Conservation (phyloP, 495 filamentous ascomycete genomes). For the Penicillium daleae region DNA sequence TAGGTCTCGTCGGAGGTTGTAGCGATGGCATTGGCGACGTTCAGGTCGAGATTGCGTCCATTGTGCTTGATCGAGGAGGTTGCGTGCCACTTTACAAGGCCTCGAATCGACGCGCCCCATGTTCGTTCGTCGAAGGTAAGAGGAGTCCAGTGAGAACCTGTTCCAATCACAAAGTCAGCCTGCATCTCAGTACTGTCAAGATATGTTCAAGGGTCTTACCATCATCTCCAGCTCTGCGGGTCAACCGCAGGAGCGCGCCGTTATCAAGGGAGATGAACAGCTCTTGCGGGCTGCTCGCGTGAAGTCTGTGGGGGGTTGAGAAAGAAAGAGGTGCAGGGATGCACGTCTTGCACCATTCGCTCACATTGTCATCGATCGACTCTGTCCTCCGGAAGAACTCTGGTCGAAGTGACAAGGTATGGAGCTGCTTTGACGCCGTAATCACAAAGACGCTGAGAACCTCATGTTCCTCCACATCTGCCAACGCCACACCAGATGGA, state of each 20-base stretch:
- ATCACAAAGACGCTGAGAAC: slow-evolving; percentile 78
- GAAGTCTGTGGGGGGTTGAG: slow-evolving; percentile 78
- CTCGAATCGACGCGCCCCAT: slow-evolving; percentile 74
- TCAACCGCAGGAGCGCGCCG: slow-evolving; percentile 77
- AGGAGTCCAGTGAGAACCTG: slow-evolving; percentile 72
- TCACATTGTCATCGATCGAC: slow-evolving; percentile 69
- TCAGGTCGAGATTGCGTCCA: slow-evolving; percentile 67
- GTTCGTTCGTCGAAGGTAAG: slow-evolving; percentile 76
- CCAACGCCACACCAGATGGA: slow-evolving; percentile 75
- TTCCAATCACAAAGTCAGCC: background rate
- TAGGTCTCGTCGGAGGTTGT: slow-evolving; percentile 67
- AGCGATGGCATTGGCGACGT: slow-evolving; percentile 63
- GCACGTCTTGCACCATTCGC: slow-evolving; percentile 76
- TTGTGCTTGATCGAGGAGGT: slow-evolving; percentile 66
- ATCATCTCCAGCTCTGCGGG: slow-evolving; percentile 65
- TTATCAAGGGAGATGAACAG: slow-evolving; percentile 81
- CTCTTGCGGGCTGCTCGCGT: slow-evolving; percentile 70
- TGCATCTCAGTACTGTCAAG: background rate
- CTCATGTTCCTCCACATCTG: slow-evolving; percentile 78
- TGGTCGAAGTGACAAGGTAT: slow-evolving; percentile 76
- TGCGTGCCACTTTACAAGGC: slow-evolving; percentile 71
- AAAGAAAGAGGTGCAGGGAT: slow-evolving; percentile 72
- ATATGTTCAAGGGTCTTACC: slow-evolving; percentile 49
- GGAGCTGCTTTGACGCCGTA: slow-evolving; percentile 75
- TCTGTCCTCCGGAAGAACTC: slow-evolving; percentile 74